Percentiles rank a stretch among this genome's conserved stretches.
Evolutionary conservation across 2,329 filamentous ascomycete genomes (phyloP).

Genomic region (Colletotrichum orbiculare): DNA sequence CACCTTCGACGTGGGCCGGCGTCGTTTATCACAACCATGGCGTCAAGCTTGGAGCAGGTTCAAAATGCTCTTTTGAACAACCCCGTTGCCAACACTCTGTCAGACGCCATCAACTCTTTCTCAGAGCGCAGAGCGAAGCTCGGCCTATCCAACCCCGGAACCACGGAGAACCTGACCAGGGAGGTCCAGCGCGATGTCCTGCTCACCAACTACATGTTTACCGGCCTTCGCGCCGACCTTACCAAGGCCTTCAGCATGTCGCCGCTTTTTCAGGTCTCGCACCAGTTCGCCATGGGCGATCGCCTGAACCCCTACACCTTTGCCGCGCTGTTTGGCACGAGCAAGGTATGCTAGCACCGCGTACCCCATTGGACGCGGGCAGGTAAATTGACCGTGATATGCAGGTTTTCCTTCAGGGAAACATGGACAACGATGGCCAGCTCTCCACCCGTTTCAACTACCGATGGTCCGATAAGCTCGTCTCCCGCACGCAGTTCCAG

Average conservation of each 20-base stretch:
- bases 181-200: conserved; percentile 98
- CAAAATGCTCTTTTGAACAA: conserved; percentile 78
- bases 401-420: conserved; percentile 95
- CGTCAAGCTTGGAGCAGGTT: conserved; percentile 56
- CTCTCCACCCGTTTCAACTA: conserved; percentile 93
- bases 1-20: conserved; percentile 42
- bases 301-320: conserved; percentile 94
- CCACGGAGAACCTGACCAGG: conserved; percentile 86
- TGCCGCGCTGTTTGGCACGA: conserved; percentile 91
- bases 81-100: conserved; percentile 74
- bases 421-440: conserved; percentile 90
- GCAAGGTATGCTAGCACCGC: conserved; percentile 73
- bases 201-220: conserved; percentile 96
- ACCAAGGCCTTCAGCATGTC: conserved; percentile 96
- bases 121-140: conserved; percentile 87
- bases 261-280: conserved; percentile 96
- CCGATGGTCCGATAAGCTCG: conserved; percentile 82
- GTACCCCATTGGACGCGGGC: conserved; percentile 2
- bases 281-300: conserved; percentile 96
- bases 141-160: conserved; percentile 91
- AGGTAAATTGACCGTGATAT: conserved; percentile 8
- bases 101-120: conserved; percentile 84
- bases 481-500: conserved; percentile 90
- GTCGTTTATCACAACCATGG: conserved; percentile 56
- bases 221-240: conserved; percentile 92